Evolutionary conservation across 2,329 filamentous ascomycete genomes (phyloP), one percentile per base, ranked within the genome.

Genomic region (Neophaeococcomyces aloes): DNA sequence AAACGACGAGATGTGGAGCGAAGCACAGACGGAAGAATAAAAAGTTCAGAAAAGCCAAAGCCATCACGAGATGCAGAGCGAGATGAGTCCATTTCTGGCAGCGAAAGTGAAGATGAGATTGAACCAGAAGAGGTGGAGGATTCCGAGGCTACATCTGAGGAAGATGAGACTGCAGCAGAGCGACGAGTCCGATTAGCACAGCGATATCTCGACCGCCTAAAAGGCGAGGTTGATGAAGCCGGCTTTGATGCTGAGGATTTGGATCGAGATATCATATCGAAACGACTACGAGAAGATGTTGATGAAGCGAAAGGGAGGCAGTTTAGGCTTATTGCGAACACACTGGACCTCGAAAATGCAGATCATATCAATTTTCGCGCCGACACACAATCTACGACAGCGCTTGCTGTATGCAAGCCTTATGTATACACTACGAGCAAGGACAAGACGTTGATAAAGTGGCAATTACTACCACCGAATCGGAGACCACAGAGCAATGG

Each of bases 161-260:
- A 67, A 19, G 66, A 77, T 51, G 89, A 96, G 68, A 96, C 91
- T 17, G 87, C 83, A 1, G 88, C 86, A 29, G 87, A 95, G 60
- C 81, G 86, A 62, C 76, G 91, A 55, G 66, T 94, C 57, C 79
- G 86, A 52, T 74, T 98, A 21, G 91, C 91, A 23, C 86, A 96
- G 66, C 79, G 85, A 57, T 96, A 98, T 62, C 75, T 98, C 43
- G 83, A 94, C 43, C 94, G 94, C 60, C 79, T 95, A 49, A 79
- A 83, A 57, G 76, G 83, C 57, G 83, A 94, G 53, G 79, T 86
- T 46, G 82, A 93, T 55, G 83, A 86, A 51, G 75, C 74, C 42
- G 91, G 87, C 30, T 98, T 96, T 59, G 87, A 98, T 65, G 91
- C 91, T 6, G 87, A 82, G 55, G 86, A 96, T 42, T 84, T 98